Evolutionary conservation across 306 rosid species (phyloP).

Genomic region (Cyamopsis tetragonoloba): DNA sequence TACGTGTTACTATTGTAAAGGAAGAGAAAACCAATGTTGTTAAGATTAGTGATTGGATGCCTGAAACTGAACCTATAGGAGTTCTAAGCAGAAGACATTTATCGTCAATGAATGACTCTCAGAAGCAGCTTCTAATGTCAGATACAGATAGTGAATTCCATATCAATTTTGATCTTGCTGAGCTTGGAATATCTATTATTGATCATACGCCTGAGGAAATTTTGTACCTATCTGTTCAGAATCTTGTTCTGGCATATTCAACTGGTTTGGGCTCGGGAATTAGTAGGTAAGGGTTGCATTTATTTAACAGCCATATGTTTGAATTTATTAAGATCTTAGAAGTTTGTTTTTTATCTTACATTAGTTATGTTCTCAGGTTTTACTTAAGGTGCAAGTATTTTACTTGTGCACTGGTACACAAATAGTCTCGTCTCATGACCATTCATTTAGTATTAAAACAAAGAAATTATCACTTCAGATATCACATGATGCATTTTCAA

Average conservation of each 20-base stretch:
- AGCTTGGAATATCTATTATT: conserved; percentile 79
- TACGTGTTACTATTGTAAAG: conserved; percentile 69
- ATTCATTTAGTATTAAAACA: too few species aligned
- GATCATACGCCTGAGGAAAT: conserved; percentile 97
- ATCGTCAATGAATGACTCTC: conserved; percentile 41
- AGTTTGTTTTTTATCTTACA: not conserved
- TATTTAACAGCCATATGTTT: conserved; percentile 10
- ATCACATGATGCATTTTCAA: too few species aligned
- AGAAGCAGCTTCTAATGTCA: conserved; percentile 45
- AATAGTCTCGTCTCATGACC: too few species aligned
- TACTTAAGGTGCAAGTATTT: too few species aligned
- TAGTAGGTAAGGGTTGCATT: conserved; percentile 61
- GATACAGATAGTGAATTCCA: conserved; percentile 72
- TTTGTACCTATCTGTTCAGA: conserved; percentile 75
- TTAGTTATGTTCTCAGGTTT: conserved; percentile 16
- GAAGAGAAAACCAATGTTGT: conserved; percentile 79
- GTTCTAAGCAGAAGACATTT: conserved; percentile 36
- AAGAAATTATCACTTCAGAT: too few species aligned
- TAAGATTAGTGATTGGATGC: conserved; percentile 92
- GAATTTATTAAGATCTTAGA: not conserved
- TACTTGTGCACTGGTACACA: too few species aligned
- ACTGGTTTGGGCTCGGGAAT: conserved; percentile 91
- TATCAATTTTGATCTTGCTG: conserved; percentile 73
- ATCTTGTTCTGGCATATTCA: conserved; percentile 77
- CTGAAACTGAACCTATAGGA: conserved; percentile 62